Conservation (phyloP, 441 rosid genomes). For the Metrosideros polymorpha region DNA sequence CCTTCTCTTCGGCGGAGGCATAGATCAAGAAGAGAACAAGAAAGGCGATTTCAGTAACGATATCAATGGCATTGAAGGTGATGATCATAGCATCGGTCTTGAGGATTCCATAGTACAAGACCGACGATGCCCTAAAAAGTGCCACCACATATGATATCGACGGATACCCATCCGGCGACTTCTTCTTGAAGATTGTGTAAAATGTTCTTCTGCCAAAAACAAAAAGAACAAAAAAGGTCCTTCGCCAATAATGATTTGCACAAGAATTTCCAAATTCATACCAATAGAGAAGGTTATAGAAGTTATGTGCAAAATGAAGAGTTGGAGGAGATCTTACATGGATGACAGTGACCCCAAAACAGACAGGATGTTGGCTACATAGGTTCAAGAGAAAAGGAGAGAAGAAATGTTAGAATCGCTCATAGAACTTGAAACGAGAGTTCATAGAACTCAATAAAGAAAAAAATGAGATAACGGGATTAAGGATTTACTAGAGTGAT, state of each 20-base stretch:
- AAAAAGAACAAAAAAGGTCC: background rate
- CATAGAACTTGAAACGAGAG: too few species aligned
- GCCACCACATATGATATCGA: constrained; percentile 61
- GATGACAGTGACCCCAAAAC: constrained; percentile 67
- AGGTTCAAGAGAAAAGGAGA: background rate
- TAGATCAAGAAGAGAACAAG: constrained; percentile 35
- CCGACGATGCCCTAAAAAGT: constrained; percentile 43
- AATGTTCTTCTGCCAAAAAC: constrained; percentile 49
- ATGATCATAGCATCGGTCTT: constrained; percentile 43
- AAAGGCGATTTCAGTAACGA: constrained; percentile 38
- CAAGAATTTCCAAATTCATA: too few species aligned
- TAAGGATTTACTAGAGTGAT: too few species aligned
- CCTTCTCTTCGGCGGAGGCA: constrained; percentile 49
- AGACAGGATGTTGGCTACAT: constrained; percentile 45
- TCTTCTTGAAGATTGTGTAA: constrained; percentile 42
- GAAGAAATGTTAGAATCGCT: too few species aligned
- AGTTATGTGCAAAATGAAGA: too few species aligned
- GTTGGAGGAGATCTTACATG: constrained; percentile 27
- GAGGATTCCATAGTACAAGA: constrained; percentile 48
- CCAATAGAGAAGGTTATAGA: too few species aligned
- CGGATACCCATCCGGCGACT: constrained; percentile 58
- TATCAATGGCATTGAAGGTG: constrained; percentile 52
- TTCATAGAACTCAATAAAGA: too few species aligned
- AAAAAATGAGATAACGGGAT: too few species aligned
- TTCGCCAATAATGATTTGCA: too few species aligned